Evolutionary conservation across 305 asterid species (phyloP).

Genomic region (Euphrasia arctica): DNA sequence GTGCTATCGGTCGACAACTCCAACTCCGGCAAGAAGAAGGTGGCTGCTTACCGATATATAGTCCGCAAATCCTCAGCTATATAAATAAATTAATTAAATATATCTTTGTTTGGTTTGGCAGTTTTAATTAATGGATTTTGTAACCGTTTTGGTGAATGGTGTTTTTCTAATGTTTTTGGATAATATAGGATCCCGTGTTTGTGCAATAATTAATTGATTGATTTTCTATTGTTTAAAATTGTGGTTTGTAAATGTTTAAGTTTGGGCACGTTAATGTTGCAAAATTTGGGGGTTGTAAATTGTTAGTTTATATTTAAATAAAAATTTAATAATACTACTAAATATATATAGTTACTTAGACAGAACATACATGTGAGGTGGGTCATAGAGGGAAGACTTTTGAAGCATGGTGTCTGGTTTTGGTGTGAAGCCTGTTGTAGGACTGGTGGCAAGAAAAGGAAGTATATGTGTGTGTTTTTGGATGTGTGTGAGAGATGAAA

Average conservation of each 20-base stretch:
- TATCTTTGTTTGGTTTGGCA: background rate
- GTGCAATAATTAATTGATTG: no score
- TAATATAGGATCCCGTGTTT: no score
- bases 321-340: no score
- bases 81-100: background rate
- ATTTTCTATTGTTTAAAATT: background rate
- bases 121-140: background rate
- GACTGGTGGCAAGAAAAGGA: background rate
- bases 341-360: no score
- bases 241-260: background rate
- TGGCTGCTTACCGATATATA: conserved; percentile 80
- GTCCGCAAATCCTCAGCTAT: conserved; percentile 53
- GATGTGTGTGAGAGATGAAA: background rate
- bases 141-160: no score
- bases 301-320: background rate
- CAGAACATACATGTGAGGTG: conserved; percentile 32
- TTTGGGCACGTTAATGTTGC: conserved; percentile 2
- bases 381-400: conserved; percentile 39
- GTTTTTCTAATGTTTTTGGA: background rate
- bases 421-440: conserved; percentile 1
- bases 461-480: background rate
- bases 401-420: conserved; percentile 35
- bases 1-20: conserved; percentile 80
- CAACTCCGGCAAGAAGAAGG: conserved; percentile 69
- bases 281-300: conserved; percentile 23